Evolutionary conservation across 805 yeast species (phyloP).

Genomic region (Ogataea allantospora): DNA sequence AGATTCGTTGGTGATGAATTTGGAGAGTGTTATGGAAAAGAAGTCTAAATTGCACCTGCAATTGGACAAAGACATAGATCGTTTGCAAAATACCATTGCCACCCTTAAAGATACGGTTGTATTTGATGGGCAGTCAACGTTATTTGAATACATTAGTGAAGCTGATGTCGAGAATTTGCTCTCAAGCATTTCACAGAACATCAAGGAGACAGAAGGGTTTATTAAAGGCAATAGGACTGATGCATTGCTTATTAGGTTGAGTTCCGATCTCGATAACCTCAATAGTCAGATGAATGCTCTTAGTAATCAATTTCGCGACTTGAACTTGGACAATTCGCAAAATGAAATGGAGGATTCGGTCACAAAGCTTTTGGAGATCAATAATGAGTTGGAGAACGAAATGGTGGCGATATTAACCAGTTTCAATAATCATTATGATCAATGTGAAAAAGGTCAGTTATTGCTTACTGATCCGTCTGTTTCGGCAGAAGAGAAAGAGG

Average conservation of each 20-base stretch:
- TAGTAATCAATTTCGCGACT: constrained; percentile 24
- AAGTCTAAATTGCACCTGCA: constrained; percentile 22
- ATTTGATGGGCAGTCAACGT: constrained; percentile 16
- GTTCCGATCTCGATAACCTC: constrained; percentile 26
- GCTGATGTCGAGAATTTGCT: constrained; percentile 37
- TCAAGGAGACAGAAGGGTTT: constrained; percentile 31
- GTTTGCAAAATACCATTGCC: constrained; percentile 34
- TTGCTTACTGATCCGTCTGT: constrained; percentile 34
- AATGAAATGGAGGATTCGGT: constrained; percentile 21
- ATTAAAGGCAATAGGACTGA: constrained; percentile 28
- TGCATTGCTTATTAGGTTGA: constrained; percentile 27
- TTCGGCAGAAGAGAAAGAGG: constrained; percentile 32
- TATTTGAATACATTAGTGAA: constrained; percentile 51
- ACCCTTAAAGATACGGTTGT: constrained; percentile 37
- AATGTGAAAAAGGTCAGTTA: constrained; percentile 53
- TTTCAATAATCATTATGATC: constrained; percentile 80
- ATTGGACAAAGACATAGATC: constrained; percentile 31
- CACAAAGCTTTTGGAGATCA: constrained; percentile 36
- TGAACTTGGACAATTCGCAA: constrained; percentile 24
- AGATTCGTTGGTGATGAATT: constrained; percentile 31
- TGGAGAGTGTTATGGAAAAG: constrained; percentile 25
- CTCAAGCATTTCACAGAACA: constrained; percentile 27
- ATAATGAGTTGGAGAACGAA: constrained; percentile 57
- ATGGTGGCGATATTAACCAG: constrained; percentile 68
- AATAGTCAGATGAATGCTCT: constrained; percentile 27